Conservation (phyloP, 495 filamentous ascomycete species). For the Trypethelium eluteriae region DNA sequence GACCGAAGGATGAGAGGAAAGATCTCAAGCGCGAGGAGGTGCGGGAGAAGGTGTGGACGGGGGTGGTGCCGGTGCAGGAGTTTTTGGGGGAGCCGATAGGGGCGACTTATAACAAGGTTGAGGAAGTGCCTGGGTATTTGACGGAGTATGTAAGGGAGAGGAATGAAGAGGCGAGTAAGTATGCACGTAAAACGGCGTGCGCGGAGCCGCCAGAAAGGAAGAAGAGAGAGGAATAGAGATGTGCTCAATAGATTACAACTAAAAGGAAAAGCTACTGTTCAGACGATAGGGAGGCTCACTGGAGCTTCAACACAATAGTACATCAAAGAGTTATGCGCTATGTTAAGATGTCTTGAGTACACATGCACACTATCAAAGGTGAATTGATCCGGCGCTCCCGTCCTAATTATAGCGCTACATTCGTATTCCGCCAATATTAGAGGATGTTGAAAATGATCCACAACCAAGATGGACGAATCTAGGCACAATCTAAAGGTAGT, state of each 20-base stretch:
- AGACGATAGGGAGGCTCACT: too few relatives aligned
- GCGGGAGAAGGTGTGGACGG: slow-evolving; percentile 61
- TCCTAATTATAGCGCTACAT: too few relatives aligned
- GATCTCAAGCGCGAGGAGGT: slow-evolving; percentile 56
- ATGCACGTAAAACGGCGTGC: slow-evolving; percentile 46
- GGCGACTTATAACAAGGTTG: slow-evolving; percentile 51
- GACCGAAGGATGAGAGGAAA: slow-evolving; percentile 60
- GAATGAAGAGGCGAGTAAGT: slow-evolving; percentile 46
- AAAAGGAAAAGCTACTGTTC: too few relatives aligned
- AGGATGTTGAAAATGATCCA: not conserved
- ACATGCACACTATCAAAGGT: too few relatives aligned
- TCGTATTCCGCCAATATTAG: not conserved
- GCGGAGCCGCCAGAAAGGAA: slow-evolving; percentile 30
- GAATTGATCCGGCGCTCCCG: too few relatives aligned
- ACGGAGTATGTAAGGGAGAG: slow-evolving; percentile 44
- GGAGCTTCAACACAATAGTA: too few relatives aligned
- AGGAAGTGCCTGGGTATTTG: slow-evolving; percentile 58
- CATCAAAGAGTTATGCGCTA: too few relatives aligned
- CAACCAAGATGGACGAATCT: not conserved
- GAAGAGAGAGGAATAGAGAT: slow-evolving; percentile 18
- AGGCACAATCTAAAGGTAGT: not conserved
- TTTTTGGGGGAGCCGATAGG: slow-evolving; percentile 61
- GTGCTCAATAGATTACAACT: not conserved
- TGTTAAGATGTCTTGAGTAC: too few relatives aligned
- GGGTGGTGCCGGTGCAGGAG: slow-evolving; percentile 70